Base-by-base conservation (phyloP, 352 stramenopile species). In the Paralagenidium karlingii region DNA sequence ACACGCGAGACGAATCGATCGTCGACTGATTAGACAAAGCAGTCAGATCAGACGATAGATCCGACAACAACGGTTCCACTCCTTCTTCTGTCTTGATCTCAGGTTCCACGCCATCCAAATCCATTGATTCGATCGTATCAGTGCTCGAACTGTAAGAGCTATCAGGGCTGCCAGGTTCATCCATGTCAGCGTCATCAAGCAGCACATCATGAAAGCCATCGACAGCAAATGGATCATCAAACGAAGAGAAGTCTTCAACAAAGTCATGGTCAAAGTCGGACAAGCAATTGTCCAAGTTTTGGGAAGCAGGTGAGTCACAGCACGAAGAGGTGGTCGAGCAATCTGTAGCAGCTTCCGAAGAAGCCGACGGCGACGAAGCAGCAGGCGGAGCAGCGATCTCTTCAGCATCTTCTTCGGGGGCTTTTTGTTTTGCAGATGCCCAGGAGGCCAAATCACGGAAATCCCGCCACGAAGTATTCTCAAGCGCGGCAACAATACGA, bases 401-500 rank as follows among this genome's bases (percentile, higher is more conserved):
- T 10, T 53, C 37, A 7, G 53, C 24, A 6, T 59, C 45, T 11
- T 53, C 47, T 7, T 48, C 27, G 11, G 36, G 40, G 2, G 45
- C 40, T 16, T 53, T 53, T 15, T 62, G 36, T 8, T 59, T 43
- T 24, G 53, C 57, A n/a, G 68, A 53, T 8, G 74, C 69, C 75
- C 75, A 88, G 40, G 68, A 77, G 20, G 69, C 74, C 20, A 88
- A 61, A 37, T 86, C 76, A 38, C 79, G 74, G 39, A 89, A 91
- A 33, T 88, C 70, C 47, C 86, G 75, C 78, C 78, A 91, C 45
- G 78, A 82, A n/a, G 78, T 82, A 49, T 87, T 86, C 48, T 91
- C 78, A n/a, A 91, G 53, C 40, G 71, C 82, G 24, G 78, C 77
- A 24, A 91, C 65, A 22, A 91, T 82, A 30, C 75, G 73, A 19